Evolutionary conservation across 768 basidiomycete genomes (phyloP).

Genomic region (Tulasnella sp.): DNA sequence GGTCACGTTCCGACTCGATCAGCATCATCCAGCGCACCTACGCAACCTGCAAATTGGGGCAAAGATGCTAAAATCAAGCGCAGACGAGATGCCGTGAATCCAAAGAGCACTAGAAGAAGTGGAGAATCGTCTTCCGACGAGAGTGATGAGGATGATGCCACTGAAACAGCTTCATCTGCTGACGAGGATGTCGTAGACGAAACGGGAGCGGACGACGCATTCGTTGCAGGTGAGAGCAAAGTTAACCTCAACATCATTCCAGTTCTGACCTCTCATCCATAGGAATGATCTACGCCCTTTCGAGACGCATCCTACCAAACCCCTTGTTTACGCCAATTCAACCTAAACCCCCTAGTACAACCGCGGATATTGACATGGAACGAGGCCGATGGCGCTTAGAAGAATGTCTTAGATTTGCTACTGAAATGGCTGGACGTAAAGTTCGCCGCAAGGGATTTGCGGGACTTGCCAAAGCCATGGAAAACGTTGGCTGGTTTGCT

Average conservation of each 20-base stretch:
- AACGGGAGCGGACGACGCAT: constrained; percentile 47
- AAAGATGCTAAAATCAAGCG: not conserved
- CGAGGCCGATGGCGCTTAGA: constrained; percentile 59
- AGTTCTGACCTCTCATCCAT: constrained; percentile 24
- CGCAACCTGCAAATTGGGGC: not conserved
- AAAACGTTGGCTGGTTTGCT: constrained; percentile 63
- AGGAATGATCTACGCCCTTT: constrained; percentile 76
- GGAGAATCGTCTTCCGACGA: constrained; percentile 10
- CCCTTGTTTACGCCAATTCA: constrained; percentile 48
- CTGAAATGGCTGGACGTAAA: constrained; percentile 67
- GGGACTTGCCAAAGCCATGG: constrained; percentile 63
- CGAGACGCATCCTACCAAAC: constrained; percentile 53
- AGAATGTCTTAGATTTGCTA: constrained; percentile 79
- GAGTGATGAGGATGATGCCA: constrained; percentile 12
- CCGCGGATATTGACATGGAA: constrained; percentile 16
- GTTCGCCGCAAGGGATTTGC: constrained; percentile 49
- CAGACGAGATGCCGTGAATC: not conserved
- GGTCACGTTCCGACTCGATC: constrained; percentile 3
- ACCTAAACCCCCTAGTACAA: not conserved
- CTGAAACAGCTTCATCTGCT: too few species aligned
- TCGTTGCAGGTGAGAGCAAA: constrained; percentile 37
- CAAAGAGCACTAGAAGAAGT: constrained; percentile 20
- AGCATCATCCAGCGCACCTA: not conserved
- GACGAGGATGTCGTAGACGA: constrained; percentile 25
- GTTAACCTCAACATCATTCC: constrained; percentile 33